phyloP scores from a whole-genome alignment of 192 early-diverging fungal species.

The Podila epicladia region DNA sequence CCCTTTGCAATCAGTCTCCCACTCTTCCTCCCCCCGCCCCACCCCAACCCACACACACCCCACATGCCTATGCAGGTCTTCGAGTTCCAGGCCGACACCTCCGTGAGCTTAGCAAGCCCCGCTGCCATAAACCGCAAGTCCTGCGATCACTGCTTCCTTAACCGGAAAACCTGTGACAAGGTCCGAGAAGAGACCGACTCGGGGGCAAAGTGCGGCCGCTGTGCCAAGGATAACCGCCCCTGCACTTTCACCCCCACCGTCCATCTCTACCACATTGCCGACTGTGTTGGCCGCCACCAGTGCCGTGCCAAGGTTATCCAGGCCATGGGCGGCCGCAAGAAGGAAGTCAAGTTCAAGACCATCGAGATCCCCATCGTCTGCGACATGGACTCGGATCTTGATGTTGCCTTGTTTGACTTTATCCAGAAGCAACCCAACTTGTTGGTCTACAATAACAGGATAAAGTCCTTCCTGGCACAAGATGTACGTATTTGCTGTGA shows the following conservation, averaged over 20 bases:
- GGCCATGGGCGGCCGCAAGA: slow-evolving; percentile 52
- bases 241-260: slow-evolving; percentile 50
- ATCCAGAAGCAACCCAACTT: slow-evolving; percentile 48
- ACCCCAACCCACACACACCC: not conserved
- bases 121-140: slow-evolving; percentile 46
- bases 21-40: not conserved
- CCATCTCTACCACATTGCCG: slow-evolving; percentile 49
- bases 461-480: slow-evolving; percentile 48
- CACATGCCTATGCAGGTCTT: slow-evolving; percentile 42
- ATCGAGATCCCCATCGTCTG: slow-evolving; percentile 51
- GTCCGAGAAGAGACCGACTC: slow-evolving; percentile 34
- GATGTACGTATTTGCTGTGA: slow-evolving; percentile 18
- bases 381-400: slow-evolving; percentile 31
- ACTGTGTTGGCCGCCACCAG: slow-evolving; percentile 51
- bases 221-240: slow-evolving; percentile 50
- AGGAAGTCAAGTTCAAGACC: slow-evolving; percentile 41
- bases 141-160: slow-evolving; percentile 50
- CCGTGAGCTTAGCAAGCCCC: slow-evolving; percentile 41
- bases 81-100: slow-evolving; percentile 48
- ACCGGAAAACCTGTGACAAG: slow-evolving; percentile 50
- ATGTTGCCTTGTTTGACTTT: slow-evolving; percentile 39
- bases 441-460: slow-evolving; percentile 46
- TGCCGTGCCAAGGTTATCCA: slow-evolving; percentile 51
- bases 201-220: slow-evolving; percentile 43
- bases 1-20: not conserved